Base-by-base conservation (phyloP, 1,284 basidiomycete genomes). In the Cutaneotrichosporon sp. region DNA sequence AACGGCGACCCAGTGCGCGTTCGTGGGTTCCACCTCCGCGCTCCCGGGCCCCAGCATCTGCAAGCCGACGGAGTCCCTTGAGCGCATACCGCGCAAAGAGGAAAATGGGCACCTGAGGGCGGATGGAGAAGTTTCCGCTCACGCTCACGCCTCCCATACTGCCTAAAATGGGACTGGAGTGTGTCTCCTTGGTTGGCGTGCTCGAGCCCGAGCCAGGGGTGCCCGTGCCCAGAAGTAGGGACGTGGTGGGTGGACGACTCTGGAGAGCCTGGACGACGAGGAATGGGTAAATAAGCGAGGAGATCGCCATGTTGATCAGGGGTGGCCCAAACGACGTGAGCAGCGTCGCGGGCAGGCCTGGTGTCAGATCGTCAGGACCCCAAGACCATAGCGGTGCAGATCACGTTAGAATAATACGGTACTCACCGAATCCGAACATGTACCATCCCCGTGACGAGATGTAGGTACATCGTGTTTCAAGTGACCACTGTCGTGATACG, bases 371-470 rank as follows among this genome's bases (percentile, higher is more conserved):
- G 46, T 30, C 21, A 5, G 16, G 4, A 16, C 34, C 34, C n/a
- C 21, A 5, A 7, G 4, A 16, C 34, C 34, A 36, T 2, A 21
- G 18, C 13, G 22, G n/a, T 16, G 40, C 7, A 11, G 34, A 3
- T 26, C 31, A 34, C 32, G 7, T 8, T 1, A 26, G 26, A 26
- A 26, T 26, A 26, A 26, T 26, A 26, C 26, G 26, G 26, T 26
- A 72, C 73, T 58, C 38, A 75, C 80, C 81, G 56, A 81, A 82
- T 1, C 78, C 81, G 55, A 80, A 56, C 72, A 81, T 79, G 63
- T 76, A 79, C 3, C 69, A 73, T 2, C 67, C 65, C 1, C 78
- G 67, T 32, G 77, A 74, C 52, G 78, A 73, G 52, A 81, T 69
- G 65, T 75, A 80, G 5, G 26, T 36, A 36, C 76, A 67, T 5